Base-by-base conservation (phyloP, 2,329 filamentous ascomycete species). In the Clonostachys sp. region DNA sequence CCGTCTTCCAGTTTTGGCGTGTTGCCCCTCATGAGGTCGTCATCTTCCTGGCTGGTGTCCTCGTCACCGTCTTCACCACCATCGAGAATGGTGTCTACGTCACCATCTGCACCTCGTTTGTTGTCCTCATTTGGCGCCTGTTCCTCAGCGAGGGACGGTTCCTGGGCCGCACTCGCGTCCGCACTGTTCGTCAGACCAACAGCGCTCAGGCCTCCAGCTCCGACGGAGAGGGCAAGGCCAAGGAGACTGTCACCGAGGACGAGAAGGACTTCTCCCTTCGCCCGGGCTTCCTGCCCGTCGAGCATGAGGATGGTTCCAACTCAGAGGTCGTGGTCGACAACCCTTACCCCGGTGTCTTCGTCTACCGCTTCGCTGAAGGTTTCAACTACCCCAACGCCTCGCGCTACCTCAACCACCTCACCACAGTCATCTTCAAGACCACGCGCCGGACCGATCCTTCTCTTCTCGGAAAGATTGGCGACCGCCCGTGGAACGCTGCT, bases 51-150 rank as follows among this genome's bases (percentile, higher is more conserved):
- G 82, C 85, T 12, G 90, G 90, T 68, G 90, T 95, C 6, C 61
- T 95, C 17, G 85, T 94, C 34, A 92, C 88, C 2, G 69, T 95
- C 43, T 95, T 96, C 66, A 78, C 80, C 20, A 81, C 75, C 41
- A 95, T 96, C 51, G 91, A 95, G 62, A 84, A 87, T 55, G 90
- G 90, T 18, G 88, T 96, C 56, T 96, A 96, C 68, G 83, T 84
- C 39, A 92, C 89, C 0, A 84, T 95, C 43, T 73, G 71, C 51
- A 67, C 84, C 5, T 91, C 89, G 0, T 77, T 80, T 18, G 87
- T 80, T 1, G 67, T 95, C 3, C 73, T 94, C 34, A 68, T 95
- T 8, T 91, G 86, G 76, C 85, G 90, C 39, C 74, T 91, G 34
- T 82, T 91, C 59, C 89, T 91, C 63, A 86, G 88, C 4, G 80